These are phyloP conservation scores for Aspergillus sergii DNA, from an alignment of 2,329 filamentous ascomycete species.

Conservation along the genomic window DNA sequence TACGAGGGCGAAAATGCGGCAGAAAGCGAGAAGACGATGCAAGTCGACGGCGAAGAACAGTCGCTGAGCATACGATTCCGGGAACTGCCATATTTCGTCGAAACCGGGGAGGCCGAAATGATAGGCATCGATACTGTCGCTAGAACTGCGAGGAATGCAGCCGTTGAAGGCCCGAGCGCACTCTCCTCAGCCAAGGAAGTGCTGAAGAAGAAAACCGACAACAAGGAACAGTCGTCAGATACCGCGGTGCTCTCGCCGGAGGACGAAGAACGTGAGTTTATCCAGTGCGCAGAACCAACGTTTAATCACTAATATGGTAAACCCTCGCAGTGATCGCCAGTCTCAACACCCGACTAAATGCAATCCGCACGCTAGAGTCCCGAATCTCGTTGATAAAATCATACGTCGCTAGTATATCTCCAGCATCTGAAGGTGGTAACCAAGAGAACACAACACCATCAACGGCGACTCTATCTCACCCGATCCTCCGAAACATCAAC, in stretches of 20 bases:
- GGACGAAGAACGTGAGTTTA: constrained; percentile 62
- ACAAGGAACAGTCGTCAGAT: constrained; percentile 27
- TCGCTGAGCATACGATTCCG: constrained; percentile 71
- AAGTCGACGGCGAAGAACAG: constrained; percentile 68
- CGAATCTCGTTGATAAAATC: constrained; percentile 70
- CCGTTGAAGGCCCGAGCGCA: constrained; percentile 52
- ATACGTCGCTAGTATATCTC: constrained; percentile 76
- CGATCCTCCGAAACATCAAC: constrained; percentile 83
- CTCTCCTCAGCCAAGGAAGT: constrained; percentile 11
- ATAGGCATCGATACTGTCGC: constrained; percentile 95
- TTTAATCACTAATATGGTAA: constrained; percentile 15
- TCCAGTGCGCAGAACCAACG: background rate
- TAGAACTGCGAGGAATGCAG: constrained; percentile 78
- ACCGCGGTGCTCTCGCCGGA: constrained; percentile 53
- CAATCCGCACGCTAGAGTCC: constrained; percentile 87
- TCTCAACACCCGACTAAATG: constrained; percentile 86
- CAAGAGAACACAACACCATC: constrained; percentile 52
- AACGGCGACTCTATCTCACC: constrained; percentile 64
- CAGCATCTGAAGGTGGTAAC: constrained; percentile 55
- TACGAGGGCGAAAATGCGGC: constrained; percentile 68
- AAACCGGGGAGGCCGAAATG: constrained; percentile 96
- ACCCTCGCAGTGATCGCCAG: constrained; percentile 50
- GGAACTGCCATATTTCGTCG: constrained; percentile 81
- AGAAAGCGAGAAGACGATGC: constrained; percentile 64
- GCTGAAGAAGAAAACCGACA: constrained; percentile 31